Evolutionary conservation across 768 basidiomycete genomes (phyloP).

Genomic region (Psilocybe tampanensis): DNA sequence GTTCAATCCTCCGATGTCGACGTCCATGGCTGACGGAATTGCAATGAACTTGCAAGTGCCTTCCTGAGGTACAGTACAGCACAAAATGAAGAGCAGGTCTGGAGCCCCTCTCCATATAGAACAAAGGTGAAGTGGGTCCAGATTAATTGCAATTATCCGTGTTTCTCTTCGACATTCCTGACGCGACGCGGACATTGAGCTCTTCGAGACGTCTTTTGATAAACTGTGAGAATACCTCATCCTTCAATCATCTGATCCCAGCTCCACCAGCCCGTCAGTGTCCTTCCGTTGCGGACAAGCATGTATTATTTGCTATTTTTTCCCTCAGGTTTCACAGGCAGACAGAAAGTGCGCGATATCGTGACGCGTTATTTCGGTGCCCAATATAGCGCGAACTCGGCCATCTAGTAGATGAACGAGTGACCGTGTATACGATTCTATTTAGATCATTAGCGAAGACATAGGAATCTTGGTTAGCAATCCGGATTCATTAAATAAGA

Average conservation of each 20-base stretch:
- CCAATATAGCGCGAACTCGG: constrained; percentile 5
- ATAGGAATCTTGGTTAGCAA: neutral
- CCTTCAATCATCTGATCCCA: constrained; percentile 8
- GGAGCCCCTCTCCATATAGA: neutral
- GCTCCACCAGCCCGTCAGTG: neutral
- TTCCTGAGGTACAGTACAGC: neutral
- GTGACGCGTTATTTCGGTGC: neutral
- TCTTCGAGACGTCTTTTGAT: neutral
- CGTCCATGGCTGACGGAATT: too few relatives aligned
- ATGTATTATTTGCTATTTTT: neutral
- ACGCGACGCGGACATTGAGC: neutral
- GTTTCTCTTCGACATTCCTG: neutral
- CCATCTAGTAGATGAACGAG: neutral
- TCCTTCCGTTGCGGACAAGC: neutral
- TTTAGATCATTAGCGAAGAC: neutral
- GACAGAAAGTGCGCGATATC: neutral
- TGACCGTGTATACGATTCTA: neutral
- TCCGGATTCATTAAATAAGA: neutral
- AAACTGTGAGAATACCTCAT: neutral
- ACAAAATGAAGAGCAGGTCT: neutral
- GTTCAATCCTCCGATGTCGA: too few relatives aligned
- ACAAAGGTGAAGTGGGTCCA: neutral
- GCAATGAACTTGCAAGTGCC: neutral
- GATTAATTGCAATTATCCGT: neutral
- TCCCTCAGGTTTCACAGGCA: neutral